Base-by-base conservation (phyloP, 2,329 filamentous ascomycete species). In the Aspergillus floridensis region DNA sequence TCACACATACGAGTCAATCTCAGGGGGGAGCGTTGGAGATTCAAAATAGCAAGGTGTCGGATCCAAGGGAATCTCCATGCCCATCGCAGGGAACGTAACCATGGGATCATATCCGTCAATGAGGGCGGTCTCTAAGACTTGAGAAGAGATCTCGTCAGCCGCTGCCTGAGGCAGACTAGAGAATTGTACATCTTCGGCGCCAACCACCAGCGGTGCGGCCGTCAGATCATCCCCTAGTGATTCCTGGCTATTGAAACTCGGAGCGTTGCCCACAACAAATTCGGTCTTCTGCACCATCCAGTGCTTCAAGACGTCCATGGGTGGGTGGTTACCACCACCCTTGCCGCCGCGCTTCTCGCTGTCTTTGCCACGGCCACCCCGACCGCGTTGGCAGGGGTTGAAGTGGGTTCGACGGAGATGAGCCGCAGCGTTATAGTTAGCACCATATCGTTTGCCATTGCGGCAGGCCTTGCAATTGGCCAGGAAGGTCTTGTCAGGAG, bases 341-440 rank as follows among this genome's bases (percentile, higher is more conserved):
- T 86, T 86, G 24, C 84, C 85, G 52, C 84, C 84, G 51, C 85
- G 78, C 66, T 83, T 82, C 73, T 86, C 82, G 62, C 82, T 83
- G 59, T 83, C 81, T 69, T 84, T 85, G 50, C 82, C 81, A 52
- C 84, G 77, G 8, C 84, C 85, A 22, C 83, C 77, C n/a, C 78
- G 73, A 21, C 77, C 78, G 22, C 77, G 79, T 71, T 85, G 84
- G 65, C 84, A 82, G 1, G 85, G 88, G 70, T 89, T 90, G 81
- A 97, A 98, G 73, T 98, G 93, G 0, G 89, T 89, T 53, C 93
- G 87, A 47, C 93, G 85, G 8, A 98, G 83, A 72, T 98, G 93
- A 0, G 92, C 93, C 0, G 92, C 92, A 0, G 93, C 93, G 69
- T 98, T 98, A 78, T 98, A 97, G 77, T 97, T 95, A 16, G 90